Percentiles rank a stretch among this genome's conserved stretches.
These are phyloP conservation scores for Xylariaceae sp. DNA, from an alignment of 2,329 filamentous ascomycete genomes.

Conservation along the genomic window DNA sequence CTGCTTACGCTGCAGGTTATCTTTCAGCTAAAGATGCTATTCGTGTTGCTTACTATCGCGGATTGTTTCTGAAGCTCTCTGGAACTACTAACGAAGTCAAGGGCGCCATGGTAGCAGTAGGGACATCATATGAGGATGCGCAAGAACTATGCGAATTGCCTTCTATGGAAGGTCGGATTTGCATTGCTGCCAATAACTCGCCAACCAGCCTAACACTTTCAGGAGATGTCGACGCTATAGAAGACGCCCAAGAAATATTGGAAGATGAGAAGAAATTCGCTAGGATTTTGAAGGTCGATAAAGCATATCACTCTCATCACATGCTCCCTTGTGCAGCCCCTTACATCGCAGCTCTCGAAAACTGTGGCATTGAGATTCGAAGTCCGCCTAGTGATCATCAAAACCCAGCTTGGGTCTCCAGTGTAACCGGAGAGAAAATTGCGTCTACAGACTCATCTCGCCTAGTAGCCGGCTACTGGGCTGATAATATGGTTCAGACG, in stretches of 20 bases:
- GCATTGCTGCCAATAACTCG: conserved; percentile 41
- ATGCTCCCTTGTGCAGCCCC: conserved; percentile 34
- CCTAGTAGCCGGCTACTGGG: conserved; percentile 44
- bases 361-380: conserved; percentile 7
- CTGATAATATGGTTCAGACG: conserved; percentile 46
- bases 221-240: conserved; percentile 37
- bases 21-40: conserved; percentile 47
- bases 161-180: conserved; percentile 33
- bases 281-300: conserved; percentile 40
- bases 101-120: conserved; percentile 54
- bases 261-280: conserved; percentile 33
- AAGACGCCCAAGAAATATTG: conserved; percentile 25
- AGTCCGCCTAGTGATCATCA: conserved; percentile 3
- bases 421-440: conserved; percentile 20
- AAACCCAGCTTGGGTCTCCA: conserved; percentile 28
- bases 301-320: conserved; percentile 46
- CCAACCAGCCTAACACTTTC: conserved; percentile 42
- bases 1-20: conserved; percentile 51
- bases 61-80: conserved; percentile 35
- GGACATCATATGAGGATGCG: conserved; percentile 42
- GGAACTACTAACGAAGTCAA: not conserved
- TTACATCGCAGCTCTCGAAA: conserved; percentile 16
- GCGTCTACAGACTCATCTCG: not conserved
- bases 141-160: conserved; percentile 23
- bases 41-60: conserved; percentile 49